Evolutionary conservation across 2,329 filamentous ascomycete species (phyloP).

Genomic region (Trichoderma oligosporum): DNA sequence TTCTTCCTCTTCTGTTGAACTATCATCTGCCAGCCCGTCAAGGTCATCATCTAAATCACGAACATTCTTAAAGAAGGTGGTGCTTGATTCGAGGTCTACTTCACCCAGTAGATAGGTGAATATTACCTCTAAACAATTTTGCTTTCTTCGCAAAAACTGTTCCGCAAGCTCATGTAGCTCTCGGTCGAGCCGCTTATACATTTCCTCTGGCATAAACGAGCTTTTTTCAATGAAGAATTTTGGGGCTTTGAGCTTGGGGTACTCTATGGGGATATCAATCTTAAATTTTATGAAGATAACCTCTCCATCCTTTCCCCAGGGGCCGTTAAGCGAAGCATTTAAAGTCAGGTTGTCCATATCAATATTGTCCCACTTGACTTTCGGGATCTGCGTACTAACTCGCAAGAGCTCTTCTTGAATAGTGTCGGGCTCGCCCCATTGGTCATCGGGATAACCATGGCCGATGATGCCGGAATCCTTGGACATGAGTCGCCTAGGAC

Average conservation of each 20-base stretch:
- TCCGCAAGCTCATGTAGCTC: constrained; percentile 56
- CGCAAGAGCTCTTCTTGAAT: constrained; percentile 63
- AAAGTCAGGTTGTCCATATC: constrained; percentile 59
- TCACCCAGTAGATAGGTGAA: constrained; percentile 63
- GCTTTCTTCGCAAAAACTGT: constrained; percentile 53
- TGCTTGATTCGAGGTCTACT: constrained; percentile 57
- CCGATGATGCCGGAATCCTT: constrained; percentile 51
- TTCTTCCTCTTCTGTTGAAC: constrained; percentile 76
- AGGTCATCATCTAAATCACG: constrained; percentile 58
- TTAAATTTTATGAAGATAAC: constrained; percentile 60
- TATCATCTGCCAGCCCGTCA: constrained; percentile 63
- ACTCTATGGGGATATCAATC: constrained; percentile 56
- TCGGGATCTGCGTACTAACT: constrained; percentile 58
- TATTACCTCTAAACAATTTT: constrained; percentile 60
- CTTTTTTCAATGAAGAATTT: constrained; percentile 60
- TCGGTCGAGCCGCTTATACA: constrained; percentile 47
- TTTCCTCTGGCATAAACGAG: constrained; percentile 57
- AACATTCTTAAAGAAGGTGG: constrained; percentile 60
- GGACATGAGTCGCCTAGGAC: constrained; percentile 44
- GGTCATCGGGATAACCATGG: constrained; percentile 49
- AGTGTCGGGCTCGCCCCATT: constrained; percentile 59
- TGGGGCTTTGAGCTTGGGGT: constrained; percentile 56
- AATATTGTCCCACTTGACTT: constrained; percentile 61
- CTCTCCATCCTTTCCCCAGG: constrained; percentile 56
- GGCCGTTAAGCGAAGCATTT: constrained; percentile 60